Percentiles rank a stretch among this genome's conserved stretches.
Evolutionary conservation across 2,329 filamentous ascomycete species (phyloP).

Genomic region (Sporothrix euskadiensis): DNA sequence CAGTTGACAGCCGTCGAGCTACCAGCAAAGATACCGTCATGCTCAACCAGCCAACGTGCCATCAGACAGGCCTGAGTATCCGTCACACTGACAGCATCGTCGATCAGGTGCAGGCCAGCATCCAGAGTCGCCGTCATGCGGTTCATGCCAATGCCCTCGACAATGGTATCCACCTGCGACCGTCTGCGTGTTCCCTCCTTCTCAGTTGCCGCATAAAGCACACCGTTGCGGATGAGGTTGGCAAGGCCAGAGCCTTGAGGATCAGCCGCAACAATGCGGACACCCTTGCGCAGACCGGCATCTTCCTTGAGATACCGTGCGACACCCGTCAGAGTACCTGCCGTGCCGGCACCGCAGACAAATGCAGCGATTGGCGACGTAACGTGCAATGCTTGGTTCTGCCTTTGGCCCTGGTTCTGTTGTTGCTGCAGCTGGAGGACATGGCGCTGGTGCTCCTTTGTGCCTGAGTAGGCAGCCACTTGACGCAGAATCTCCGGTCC

Average conservation of each 20-base stretch:
- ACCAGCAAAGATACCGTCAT: slow-evolving; percentile 91
- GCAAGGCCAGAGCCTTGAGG: slow-evolving; percentile 91
- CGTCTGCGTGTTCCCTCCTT: slow-evolving; percentile 85
- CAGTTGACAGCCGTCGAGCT: slow-evolving; percentile 98
- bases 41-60: slow-evolving; percentile 95
- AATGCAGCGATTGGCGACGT: slow-evolving; percentile 69
- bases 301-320: slow-evolving; percentile 77
- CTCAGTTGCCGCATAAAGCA: slow-evolving; percentile 92
- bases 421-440: background rate
- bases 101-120: slow-evolving; percentile 78
- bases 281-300: slow-evolving; percentile 50
- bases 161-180: slow-evolving; percentile 90
- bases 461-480: slow-evolving; percentile 48
- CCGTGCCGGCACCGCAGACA: slow-evolving; percentile 89
- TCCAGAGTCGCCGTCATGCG: slow-evolving; percentile 93
- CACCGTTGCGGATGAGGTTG: slow-evolving; percentile 87
- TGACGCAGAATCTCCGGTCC: slow-evolving; percentile 88
- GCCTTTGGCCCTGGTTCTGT: background rate
- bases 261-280: slow-evolving; percentile 82
- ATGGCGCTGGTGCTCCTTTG: background rate
- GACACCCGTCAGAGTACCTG: slow-evolving; percentile 88
- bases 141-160: slow-evolving; percentile 95
- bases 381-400: background rate
- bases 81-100: slow-evolving; percentile 85
- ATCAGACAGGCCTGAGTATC: slow-evolving; percentile 88